A percentile compares a stretch with the other conserved stretches of the same genome.
These are phyloP conservation scores for Eleusine coracana DNA, from an alignment of 176 grass and related monocot genomes.

Conservation along the genomic window DNA sequence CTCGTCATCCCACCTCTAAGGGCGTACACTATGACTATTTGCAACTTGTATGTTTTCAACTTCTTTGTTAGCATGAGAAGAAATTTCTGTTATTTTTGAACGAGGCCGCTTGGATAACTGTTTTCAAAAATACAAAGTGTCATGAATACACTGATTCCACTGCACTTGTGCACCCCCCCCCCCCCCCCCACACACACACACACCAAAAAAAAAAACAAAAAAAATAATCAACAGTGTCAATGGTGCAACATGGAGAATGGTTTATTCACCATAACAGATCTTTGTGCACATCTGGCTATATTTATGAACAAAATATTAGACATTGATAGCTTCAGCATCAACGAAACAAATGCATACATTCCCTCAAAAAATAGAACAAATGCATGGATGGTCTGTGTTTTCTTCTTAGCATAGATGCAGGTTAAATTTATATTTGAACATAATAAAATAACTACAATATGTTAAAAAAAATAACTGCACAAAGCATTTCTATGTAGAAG, in stretches of 20 bases:
- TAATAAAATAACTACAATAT: too few relatives aligned
- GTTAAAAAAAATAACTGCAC: neutral
- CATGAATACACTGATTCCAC: slow-evolving; percentile 9
- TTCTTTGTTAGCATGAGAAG: slow-evolving; percentile 70
- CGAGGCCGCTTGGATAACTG: slow-evolving; percentile 75
- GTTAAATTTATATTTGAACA: slow-evolving; percentile 3
- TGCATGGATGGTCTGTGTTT: neutral
- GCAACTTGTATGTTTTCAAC: slow-evolving; percentile 52
- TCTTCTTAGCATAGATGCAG: neutral
- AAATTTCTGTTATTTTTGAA: slow-evolving; percentile 54
- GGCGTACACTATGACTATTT: slow-evolving; percentile 52
- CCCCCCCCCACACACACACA: too few relatives aligned
- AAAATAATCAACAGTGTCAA: slow-evolving; percentile 7
- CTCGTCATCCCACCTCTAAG: slow-evolving; percentile 83
- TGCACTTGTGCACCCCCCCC: too few relatives aligned
- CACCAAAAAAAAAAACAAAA: neutral
- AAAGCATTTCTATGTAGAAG: neutral
- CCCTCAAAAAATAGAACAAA: neutral
- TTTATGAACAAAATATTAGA: slow-evolving; percentile 18
- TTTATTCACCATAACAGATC: slow-evolving; percentile 30
- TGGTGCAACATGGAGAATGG: slow-evolving; percentile 21
- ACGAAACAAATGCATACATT: too few relatives aligned
- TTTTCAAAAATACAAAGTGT: slow-evolving; percentile 42
- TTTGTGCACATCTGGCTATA: slow-evolving; percentile 8
- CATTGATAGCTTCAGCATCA: too few relatives aligned